Percentiles rank a stretch among this genome's conserved stretches.
Conservation (phyloP, 805 yeast species). For the Ascoidea tarda region DNA sequence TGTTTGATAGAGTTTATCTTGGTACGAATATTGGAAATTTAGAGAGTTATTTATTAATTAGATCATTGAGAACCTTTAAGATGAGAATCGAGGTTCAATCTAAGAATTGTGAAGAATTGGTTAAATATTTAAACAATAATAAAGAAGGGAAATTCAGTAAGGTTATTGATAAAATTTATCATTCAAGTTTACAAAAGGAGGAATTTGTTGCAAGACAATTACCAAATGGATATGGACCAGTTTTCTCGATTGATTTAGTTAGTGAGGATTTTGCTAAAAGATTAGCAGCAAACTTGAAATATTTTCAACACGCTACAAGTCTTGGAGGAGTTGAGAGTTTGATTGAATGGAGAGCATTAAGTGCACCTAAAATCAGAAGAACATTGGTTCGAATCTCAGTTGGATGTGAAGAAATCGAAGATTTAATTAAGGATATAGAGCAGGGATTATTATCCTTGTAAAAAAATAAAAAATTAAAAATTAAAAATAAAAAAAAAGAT, state of each 20-base stretch:
- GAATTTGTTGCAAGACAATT: constrained; percentile 51
- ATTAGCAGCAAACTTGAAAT: constrained; percentile 51
- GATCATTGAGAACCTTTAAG: constrained; percentile 74
- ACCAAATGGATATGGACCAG: constrained; percentile 57
- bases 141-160: constrained; percentile 22
- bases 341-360: constrained; percentile 80
- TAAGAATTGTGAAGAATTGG: constrained; percentile 45
- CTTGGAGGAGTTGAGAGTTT: constrained; percentile 86
- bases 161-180: constrained; percentile 38
- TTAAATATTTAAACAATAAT: constrained; percentile 40
- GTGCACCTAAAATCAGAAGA: constrained; percentile 42
- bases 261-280: constrained; percentile 39
- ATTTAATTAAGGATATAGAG: constrained; percentile 61
- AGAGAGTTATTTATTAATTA: constrained; percentile 58
- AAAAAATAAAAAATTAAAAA: neutral
- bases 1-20: constrained; percentile 49
- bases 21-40: constrained; percentile 74
- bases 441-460: constrained; percentile 28
- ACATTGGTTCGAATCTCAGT: constrained; percentile 60
- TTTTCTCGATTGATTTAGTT: constrained; percentile 49
- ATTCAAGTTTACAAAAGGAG: constrained; percentile 69
- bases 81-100: constrained; percentile 59
- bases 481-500: too few species aligned
- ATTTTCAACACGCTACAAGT: constrained; percentile 85
- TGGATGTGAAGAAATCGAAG: constrained; percentile 69